These are phyloP conservation scores for Ascosphaera aggregata DNA, from an alignment of 2,329 filamentous ascomycete species.

Conservation along the genomic window DNA sequence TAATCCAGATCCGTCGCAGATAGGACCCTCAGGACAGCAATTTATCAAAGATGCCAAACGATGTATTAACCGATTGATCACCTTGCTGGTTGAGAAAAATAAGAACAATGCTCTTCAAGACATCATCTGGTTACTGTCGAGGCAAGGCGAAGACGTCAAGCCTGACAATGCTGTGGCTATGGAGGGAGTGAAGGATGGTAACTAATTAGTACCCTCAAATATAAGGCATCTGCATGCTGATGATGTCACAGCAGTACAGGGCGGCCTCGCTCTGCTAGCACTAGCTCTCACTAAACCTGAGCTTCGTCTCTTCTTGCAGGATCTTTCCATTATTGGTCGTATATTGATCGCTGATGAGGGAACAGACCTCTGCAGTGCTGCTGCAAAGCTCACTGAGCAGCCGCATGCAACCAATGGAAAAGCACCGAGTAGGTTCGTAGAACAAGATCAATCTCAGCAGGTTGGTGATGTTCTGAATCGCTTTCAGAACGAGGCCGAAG, in stretches of 20 bases:
- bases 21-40: slow-evolving; percentile 55
- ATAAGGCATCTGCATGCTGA: background rate
- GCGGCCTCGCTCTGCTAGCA: background rate
- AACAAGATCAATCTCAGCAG: slow-evolving; percentile 28
- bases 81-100: slow-evolving; percentile 68
- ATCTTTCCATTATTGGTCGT: slow-evolving; percentile 53
- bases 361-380: slow-evolving; percentile 51
- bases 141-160: slow-evolving; percentile 12
- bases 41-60: slow-evolving; percentile 48
- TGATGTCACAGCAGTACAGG: background rate
- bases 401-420: slow-evolving; percentile 30
- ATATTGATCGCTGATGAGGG: slow-evolving; percentile 78
- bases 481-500: background rate
- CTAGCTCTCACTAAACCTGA: slow-evolving; percentile 56
- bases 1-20: slow-evolving; percentile 47
- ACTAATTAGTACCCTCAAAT: too few relatives aligned
- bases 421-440: slow-evolving; percentile 20
- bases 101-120: slow-evolving; percentile 68
- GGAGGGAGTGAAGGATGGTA: background rate
- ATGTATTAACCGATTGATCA: slow-evolving; percentile 58
- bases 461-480: slow-evolving; percentile 21
- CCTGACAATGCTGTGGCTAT: background rate
- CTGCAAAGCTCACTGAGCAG: slow-evolving; percentile 42
- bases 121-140: slow-evolving; percentile 63
- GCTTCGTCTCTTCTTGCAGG: slow-evolving; percentile 65